Evolutionary conservation across 768 basidiomycete genomes (phyloP).

Genomic region (Panaeolus papilionaceus): DNA sequence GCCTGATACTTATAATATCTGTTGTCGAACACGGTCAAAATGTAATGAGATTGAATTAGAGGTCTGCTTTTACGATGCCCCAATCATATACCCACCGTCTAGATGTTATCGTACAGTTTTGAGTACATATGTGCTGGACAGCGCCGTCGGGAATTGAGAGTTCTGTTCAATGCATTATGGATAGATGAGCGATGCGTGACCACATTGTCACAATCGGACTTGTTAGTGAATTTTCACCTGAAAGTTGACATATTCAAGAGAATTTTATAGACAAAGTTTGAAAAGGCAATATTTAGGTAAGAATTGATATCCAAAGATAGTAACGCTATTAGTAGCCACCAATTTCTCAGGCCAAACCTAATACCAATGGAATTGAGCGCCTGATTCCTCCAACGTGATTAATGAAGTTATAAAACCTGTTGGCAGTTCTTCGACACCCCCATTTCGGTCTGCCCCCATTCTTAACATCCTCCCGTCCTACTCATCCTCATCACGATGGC

Average conservation of each 20-base stretch:
- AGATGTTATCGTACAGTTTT: not conserved
- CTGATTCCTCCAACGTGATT: slow-evolving; percentile 26
- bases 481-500: not conserved
- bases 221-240: not conserved
- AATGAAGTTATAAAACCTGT: slow-evolving; percentile 25
- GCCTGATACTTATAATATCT: slow-evolving; percentile 38
- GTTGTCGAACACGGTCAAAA: slow-evolving; percentile 1
- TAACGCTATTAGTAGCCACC: not conserved
- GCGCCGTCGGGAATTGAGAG: not conserved
- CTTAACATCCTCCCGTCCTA: slow-evolving; percentile 22
- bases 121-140: not conserved
- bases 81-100: not conserved
- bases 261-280: not conserved
- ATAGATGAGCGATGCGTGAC: not conserved
- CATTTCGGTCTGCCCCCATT: slow-evolving; percentile 16
- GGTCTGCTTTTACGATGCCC: slow-evolving; percentile 1
- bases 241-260: not conserved
- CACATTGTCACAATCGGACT: not conserved
- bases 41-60: slow-evolving; percentile 16
- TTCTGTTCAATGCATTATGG: not conserved
- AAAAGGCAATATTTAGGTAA: not conserved
- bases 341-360: slow-evolving; percentile 12
- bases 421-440: slow-evolving; percentile 20
- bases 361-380: slow-evolving; percentile 23
- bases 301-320: not conserved